Conservation (phyloP, 495 filamentous ascomycete genomes). For the Tuber magnatum region DNA sequence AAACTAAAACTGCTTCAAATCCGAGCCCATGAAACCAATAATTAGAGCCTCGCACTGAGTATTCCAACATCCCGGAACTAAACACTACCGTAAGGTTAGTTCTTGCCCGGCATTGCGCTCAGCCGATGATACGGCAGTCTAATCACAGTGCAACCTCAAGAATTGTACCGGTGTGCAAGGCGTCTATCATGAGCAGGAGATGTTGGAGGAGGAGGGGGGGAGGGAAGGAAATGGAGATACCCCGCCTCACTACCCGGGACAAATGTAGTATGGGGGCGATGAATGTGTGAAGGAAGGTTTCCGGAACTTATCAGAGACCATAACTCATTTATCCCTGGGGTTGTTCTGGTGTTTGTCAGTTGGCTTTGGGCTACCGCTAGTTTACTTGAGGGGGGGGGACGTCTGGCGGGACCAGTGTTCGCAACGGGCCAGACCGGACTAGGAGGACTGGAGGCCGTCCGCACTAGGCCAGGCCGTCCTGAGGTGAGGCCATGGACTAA, state of each 20-base stretch:
- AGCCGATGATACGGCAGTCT: too few species aligned
- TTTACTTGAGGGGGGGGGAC: not conserved
- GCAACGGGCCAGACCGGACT: not conserved
- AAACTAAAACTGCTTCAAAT: not conserved
- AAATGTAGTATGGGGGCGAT: too few species aligned
- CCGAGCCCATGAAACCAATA: not conserved
- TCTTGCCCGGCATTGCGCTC: not conserved
- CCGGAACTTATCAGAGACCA: not conserved
- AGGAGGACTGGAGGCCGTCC: not conserved
- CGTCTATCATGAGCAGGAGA: too few species aligned
- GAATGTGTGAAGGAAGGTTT: not conserved
- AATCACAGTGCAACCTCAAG: too few species aligned
- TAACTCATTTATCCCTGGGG: not conserved
- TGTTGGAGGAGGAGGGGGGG: too few species aligned
- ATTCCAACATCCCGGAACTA: not conserved
- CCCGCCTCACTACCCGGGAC: too few species aligned
- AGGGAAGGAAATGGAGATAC: too few species aligned
- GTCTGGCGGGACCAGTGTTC: not conserved
- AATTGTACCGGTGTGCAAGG: too few species aligned
- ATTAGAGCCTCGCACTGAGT: not conserved
- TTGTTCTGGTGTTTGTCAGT: not conserved
- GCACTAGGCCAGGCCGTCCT: not conserved
- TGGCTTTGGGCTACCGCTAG: not conserved
- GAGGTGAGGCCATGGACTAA: not conserved
- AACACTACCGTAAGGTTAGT: not conserved